These are phyloP conservation scores for Myrmaecium sp. DNA, from an alignment of 2,329 filamentous ascomycete genomes.

Conservation along the genomic window DNA sequence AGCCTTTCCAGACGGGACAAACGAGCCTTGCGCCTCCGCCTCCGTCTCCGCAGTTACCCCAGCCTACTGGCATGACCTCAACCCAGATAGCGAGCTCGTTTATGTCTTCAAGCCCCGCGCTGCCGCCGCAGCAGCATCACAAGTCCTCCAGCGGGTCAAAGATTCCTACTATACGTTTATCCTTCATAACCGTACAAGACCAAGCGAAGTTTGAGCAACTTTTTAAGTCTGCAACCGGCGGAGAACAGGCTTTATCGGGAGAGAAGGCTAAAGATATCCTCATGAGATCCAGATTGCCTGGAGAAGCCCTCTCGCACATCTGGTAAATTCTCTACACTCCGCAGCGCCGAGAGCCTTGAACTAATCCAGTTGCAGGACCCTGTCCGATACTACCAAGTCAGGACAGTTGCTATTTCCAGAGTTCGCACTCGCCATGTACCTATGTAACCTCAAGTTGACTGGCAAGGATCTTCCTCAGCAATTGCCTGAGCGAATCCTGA, in stretches of 20 bases:
- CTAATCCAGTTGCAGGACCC: constrained; percentile 41
- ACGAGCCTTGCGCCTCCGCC: constrained; percentile 34
- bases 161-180: constrained; percentile 86
- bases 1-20: constrained; percentile 23
- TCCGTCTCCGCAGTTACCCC: constrained; percentile 28
- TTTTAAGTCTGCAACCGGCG: constrained; percentile 87
- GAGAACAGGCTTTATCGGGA: constrained; percentile 68
- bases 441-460: constrained; percentile 85
- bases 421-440: constrained; percentile 94
- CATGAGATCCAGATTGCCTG: constrained; percentile 72
- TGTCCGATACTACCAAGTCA: constrained; percentile 90
- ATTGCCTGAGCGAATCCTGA: constrained; percentile 75
- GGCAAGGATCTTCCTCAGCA: constrained; percentile 60
- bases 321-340: constrained; percentile 40
- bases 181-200: constrained; percentile 88
- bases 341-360: not conserved
- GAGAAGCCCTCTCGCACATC: constrained; percentile 77
- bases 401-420: constrained; percentile 94
- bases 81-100: constrained; percentile 49
- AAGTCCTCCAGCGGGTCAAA: constrained; percentile 49
- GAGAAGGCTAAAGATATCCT: constrained; percentile 86
- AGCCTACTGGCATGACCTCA: constrained; percentile 44
- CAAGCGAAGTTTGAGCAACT: constrained; percentile 95
- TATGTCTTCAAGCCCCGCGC: constrained; percentile 21
- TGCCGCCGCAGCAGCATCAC: constrained; percentile 42